Evolutionary conservation across 257 asterid genomes (phyloP).

Genomic region (Nicotiana undulata): DNA sequence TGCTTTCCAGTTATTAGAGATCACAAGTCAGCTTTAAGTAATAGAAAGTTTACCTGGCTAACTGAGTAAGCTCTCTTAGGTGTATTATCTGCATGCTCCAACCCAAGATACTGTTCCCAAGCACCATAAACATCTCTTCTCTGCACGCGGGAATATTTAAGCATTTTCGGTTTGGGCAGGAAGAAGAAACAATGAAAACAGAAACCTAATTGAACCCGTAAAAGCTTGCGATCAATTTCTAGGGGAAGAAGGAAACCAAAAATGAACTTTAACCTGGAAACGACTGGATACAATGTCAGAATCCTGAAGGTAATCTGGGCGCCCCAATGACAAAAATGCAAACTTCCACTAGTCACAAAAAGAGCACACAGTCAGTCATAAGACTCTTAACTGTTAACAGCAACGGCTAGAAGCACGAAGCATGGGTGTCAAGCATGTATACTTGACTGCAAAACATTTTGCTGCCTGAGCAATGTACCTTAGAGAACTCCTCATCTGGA

Average conservation of each 20-base stretch:
- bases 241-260: too few species aligned
- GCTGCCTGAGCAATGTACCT: conserved; percentile 7
- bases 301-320: conserved; percentile 49
- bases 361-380: too few species aligned
- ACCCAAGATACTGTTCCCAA: conserved; percentile 60
- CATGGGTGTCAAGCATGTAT: too few species aligned
- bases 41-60: conserved; percentile 30
- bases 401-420: too few species aligned
- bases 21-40: too few species aligned
- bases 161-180: too few species aligned
- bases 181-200: too few species aligned
- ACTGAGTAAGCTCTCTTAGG: conserved; percentile 37
- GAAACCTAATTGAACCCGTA: too few species aligned
- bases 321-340: conserved; percentile 43
- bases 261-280: conserved; percentile 31
- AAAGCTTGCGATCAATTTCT: too few species aligned
- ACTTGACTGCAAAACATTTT: too few species aligned
- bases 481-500: conserved; percentile 50
- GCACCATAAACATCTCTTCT: conserved; percentile 28
- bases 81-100: conserved; percentile 43
- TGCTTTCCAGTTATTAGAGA: too few species aligned
- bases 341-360: conserved; percentile 40
- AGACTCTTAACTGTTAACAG: too few species aligned
- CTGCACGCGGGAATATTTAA: conserved; percentile 10
- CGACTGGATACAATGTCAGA: conserved; percentile 37